Evolutionary conservation across 148 eudicot species (phyloP).

Genomic region (Bassia scoparia): DNA sequence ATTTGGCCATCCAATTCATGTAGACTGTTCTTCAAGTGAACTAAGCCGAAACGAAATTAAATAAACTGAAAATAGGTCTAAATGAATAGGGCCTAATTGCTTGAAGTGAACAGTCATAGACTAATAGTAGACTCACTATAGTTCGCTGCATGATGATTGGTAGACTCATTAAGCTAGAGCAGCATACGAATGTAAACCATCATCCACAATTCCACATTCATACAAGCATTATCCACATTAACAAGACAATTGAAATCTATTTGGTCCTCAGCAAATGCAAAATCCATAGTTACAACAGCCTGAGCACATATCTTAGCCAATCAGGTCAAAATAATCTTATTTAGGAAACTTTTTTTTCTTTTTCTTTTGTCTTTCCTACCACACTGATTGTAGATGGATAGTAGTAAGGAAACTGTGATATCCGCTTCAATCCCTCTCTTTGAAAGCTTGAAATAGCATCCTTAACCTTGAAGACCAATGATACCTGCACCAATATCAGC

Average conservation of each 20-base stretch:
- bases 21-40: too few relatives aligned
- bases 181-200: too few relatives aligned
- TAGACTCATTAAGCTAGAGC: too few relatives aligned
- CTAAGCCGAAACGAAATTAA: too few relatives aligned
- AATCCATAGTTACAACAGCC: background rate
- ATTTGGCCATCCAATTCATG: too few relatives aligned
- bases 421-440: background rate
- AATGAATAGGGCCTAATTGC: too few relatives aligned
- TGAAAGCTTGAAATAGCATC: background rate
- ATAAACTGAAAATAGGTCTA: too few relatives aligned
- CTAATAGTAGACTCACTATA: too few relatives aligned
- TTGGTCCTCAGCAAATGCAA: background rate
- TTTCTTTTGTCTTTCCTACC: background rate
- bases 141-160: too few relatives aligned
- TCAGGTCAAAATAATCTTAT: conserved; percentile 2
- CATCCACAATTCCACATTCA: too few relatives aligned
- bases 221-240: background rate
- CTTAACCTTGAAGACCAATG: conserved; percentile 63
- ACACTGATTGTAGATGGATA: background rate
- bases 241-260: background rate
- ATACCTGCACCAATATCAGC: conserved; percentile 35
- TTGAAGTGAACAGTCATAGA: too few relatives aligned
- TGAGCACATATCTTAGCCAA: background rate
- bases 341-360: conserved; percentile 13
- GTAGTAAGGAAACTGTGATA: background rate